Evolutionary conservation across 305 asterid genomes (phyloP), one percentile per base, ranked within the genome.

Genomic region (Ilex paraguariensis): DNA sequence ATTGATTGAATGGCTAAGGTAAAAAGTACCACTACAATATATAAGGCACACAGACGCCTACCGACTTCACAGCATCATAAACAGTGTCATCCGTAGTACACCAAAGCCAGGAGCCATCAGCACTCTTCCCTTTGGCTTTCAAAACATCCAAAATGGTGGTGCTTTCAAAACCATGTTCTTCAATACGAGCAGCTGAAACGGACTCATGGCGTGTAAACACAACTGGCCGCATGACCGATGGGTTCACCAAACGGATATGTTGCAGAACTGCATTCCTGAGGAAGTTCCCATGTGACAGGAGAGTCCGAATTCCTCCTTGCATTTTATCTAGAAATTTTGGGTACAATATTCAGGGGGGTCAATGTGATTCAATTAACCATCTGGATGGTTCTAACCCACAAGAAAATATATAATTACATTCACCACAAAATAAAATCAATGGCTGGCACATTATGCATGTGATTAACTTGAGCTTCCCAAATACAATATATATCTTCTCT

Each of bases 51-150:
- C 42, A 36, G 63, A 65, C 60, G 70, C 81, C 15, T 71, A 89
- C 98, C 75, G 97, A 89, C 60, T 89, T 84, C 75, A 92, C 98
- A 32, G 98, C 97, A 61, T 92, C 97, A 54, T 89, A 92, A 44
- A 92, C 96, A 31, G 83, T 57, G 72, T 92, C 98, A 39, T 89
- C 93, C 0, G 97, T 92, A 3, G 97, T 86, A 86, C 97, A 91
- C 96, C 95, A 91, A 21, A 91, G 95, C 97, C 97, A 91, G 44
- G 96, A 91, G 42, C 97, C 97, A 62, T 91, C 97, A 0, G 90
- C 96, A 5, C 81, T 60, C 82, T 86, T 84, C 67, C 97, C 97
- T 64, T 90, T 90, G 49, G 73, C 66, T 49, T 81, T 73, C 83
- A 90, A 42, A 62, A 90, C 66, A 70, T 90, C 97, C 7, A 91